A percentile compares a stretch with the other conserved stretches of the same genome.
phyloP scores from a whole-genome alignment of 164 flowering plant genomes.

The Chimonanthus salicifolius region DNA sequence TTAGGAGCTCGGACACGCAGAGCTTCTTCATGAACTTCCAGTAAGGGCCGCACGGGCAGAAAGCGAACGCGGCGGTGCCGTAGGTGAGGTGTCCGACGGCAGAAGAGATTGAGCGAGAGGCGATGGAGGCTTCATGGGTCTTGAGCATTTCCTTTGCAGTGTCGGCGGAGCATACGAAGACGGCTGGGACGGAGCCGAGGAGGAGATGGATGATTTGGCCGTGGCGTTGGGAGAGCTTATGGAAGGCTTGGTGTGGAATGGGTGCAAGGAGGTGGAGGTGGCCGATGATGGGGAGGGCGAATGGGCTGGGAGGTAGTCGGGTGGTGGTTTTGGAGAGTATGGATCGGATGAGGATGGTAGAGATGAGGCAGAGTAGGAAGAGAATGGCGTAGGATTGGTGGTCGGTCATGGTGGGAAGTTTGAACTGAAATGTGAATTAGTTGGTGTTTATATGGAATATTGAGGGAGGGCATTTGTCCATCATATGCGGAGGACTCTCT shows the following conservation, averaged over 20 bases:
- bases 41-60: constrained; percentile 42
- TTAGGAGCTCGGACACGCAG: constrained; percentile 38
- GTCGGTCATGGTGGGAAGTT: background rate
- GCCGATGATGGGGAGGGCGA: constrained; percentile 34
- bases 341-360: background rate
- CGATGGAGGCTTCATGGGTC: constrained; percentile 39
- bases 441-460: background rate
- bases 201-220: constrained; percentile 44
- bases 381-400: background rate
- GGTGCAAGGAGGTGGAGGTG: constrained; percentile 46
- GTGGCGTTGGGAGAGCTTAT: constrained; percentile 24
- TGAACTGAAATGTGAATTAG: background rate
- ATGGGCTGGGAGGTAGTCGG: constrained; percentile 32
- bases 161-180: constrained; percentile 40
- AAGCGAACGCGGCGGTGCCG: constrained; percentile 41
- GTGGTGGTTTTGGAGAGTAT: background rate
- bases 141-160: constrained; percentile 34
- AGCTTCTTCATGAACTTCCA: constrained; percentile 57
- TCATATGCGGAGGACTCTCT: no score
- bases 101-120: constrained; percentile 35
- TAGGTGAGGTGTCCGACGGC: constrained; percentile 41
- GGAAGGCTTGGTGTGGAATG: constrained; percentile 43
- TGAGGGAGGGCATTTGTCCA: background rate
- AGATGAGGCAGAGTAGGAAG: background rate
- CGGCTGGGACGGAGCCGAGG: constrained; percentile 38